Conservation (phyloP, 2,329 filamentous ascomycete genomes). For the Arthrinium phaeospermum region DNA sequence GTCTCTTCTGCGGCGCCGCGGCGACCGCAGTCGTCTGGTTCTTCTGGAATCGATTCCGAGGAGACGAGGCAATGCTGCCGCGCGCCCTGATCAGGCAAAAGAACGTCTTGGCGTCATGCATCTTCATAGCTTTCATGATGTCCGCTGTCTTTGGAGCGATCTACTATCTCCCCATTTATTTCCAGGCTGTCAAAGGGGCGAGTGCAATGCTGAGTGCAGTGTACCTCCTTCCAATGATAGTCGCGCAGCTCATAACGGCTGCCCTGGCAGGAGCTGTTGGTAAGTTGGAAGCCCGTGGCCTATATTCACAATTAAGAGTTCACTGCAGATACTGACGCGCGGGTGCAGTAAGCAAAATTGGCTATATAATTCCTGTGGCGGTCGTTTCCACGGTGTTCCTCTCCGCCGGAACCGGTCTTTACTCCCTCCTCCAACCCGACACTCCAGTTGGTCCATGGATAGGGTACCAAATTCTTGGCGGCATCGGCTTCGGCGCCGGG, state of each 20-base stretch:
- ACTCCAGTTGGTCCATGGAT: constrained; percentile 41
- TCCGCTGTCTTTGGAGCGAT: constrained; percentile 39
- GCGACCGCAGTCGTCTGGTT: constrained; percentile 41
- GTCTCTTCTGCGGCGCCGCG: constrained; percentile 39
- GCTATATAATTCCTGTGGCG: constrained; percentile 48
- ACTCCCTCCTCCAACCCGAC: constrained; percentile 36
- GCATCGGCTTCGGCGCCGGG: constrained; percentile 46
- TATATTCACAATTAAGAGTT: neutral
- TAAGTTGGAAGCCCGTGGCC: constrained; percentile 12
- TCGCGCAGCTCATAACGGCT: constrained; percentile 37
- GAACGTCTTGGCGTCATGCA: constrained; percentile 37
- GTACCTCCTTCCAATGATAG: constrained; percentile 35
- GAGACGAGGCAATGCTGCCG: constrained; percentile 47
- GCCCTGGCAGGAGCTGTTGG: constrained; percentile 32
- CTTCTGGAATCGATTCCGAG: constrained; percentile 41
- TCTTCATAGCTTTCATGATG: constrained; percentile 39
- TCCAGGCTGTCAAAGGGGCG: constrained; percentile 41
- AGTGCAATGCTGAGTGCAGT: constrained; percentile 39
- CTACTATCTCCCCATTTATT: constrained; percentile 42
- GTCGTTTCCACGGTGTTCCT: constrained; percentile 38
- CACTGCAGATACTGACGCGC: neutral
- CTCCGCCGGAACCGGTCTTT: constrained; percentile 45
- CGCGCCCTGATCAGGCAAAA: constrained; percentile 44
- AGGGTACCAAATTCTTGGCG: constrained; percentile 48
- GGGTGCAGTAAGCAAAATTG: constrained; percentile 35